Base-by-base conservation (phyloP, 495 filamentous ascomycete genomes). In the Tuber indicum region DNA sequence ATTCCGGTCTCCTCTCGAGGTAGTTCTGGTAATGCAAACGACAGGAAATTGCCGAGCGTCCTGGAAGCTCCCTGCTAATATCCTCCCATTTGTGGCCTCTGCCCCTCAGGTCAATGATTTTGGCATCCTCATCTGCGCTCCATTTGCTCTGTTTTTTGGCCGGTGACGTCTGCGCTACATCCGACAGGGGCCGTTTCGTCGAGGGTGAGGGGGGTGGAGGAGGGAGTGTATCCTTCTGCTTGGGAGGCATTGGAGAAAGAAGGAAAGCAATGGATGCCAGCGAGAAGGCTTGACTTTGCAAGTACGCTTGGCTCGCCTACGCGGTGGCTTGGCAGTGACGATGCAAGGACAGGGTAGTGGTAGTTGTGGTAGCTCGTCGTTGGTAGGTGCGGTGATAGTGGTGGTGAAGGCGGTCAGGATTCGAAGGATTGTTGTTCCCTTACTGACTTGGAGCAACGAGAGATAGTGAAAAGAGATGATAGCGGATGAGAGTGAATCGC, bases 71-170 rank as follows among this genome's bases (percentile, higher is more conserved):
- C 86, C 93, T 93, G 75, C 92, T 94, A 83, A 99, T 97, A 85
- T 99, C 96, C 79, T 98, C 96, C 96, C 96, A 99, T 82, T 98
- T 98, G 92, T 96, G 96, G 16, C 93, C 93, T 79, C 88, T 90
- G 46, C 92, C 92, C 42, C 96, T 90, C 75, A 99, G 88, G 82
- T 94, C 91, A 76, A 97, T 97, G 84, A 97, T 97, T 72, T 94
- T 82, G 62, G 91, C 90, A 83, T 98, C 93, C 85, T 99, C 96
- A 66, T 97, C 93, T 1, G 91, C 87, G 52, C 91, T 94, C 96
- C 96, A 99, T 85, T 98, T 98, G 82, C 92, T 95, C 84, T 97
- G 94, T 84, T 93, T 97, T 86, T 97, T 98, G 16, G 93, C 93
- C 10, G 81, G 81, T 14, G 92, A 92, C 78, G 94, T 92, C 69